Conservation (phyloP, 1,284 basidiomycete species). For the Fomitopsis schrenkii region DNA sequence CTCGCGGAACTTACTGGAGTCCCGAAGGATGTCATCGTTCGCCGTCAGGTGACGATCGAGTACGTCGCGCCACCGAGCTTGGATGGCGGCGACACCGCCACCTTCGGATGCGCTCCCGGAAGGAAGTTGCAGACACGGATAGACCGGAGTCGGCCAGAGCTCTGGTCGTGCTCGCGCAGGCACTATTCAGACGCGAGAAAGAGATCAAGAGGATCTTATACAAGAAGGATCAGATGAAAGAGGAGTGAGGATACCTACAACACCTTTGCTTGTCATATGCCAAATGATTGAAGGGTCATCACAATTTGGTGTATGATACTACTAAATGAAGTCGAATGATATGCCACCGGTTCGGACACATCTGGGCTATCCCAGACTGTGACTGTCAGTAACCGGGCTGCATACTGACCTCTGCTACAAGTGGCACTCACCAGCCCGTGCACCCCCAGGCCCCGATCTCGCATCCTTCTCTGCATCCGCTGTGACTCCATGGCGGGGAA, state of each 20-base stretch:
- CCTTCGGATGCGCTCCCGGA: slow-evolving; percentile 5
- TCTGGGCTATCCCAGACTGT: no score
- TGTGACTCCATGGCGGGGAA: no score
- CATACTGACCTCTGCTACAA: no score
- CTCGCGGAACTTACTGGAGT: slow-evolving; percentile 6
- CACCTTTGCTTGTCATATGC: no score
- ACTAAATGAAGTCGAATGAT: no score
- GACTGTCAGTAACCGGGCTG: no score
- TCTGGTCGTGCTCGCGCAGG: slow-evolving; percentile 6
- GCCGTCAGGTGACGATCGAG: neutral
- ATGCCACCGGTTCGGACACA: no score
- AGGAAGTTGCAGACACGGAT: slow-evolving; percentile 1
- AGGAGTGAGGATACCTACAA: neutral
- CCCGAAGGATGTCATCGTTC: neutral
- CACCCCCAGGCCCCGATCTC: no score
- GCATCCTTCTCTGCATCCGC: no score
- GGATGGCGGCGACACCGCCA: neutral
- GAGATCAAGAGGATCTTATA: slow-evolving; percentile 1
- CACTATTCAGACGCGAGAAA: slow-evolving; percentile 5
- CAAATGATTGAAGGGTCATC: no score
- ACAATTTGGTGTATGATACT: no score
- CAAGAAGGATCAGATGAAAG: neutral
- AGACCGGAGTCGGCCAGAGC: neutral
- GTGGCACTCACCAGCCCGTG: no score
- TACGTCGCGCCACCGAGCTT: neutral